phyloP scores from a whole-genome alignment of 257 asterid species.

The Datura wrightii region DNA sequence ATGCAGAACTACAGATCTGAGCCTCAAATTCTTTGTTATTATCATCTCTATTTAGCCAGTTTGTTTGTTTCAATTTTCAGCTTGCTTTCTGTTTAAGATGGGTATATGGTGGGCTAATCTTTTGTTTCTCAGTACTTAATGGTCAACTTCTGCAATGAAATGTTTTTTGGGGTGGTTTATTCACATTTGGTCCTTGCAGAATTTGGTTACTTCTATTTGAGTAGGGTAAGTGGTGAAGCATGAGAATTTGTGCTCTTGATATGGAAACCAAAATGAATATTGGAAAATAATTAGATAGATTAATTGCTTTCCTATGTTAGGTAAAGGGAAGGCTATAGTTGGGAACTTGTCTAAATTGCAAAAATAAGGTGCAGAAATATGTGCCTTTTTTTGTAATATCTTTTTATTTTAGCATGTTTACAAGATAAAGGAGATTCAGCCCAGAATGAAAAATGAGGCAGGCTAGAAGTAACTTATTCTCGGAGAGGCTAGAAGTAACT shows the following conservation, averaged over 20 bases:
- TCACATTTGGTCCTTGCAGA: background rate
- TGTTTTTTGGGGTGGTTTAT: background rate
- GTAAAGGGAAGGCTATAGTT: background rate
- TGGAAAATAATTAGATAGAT: background rate
- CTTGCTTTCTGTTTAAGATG: background rate
- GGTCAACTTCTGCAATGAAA: background rate
- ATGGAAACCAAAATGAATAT: background rate
- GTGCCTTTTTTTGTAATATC: background rate
- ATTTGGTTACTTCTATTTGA: background rate
- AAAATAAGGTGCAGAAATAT: background rate
- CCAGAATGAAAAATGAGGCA: background rate
- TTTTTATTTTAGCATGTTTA: no score
- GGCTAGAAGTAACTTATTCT: background rate
- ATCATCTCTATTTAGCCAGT: background rate
- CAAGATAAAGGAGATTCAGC: background rate
- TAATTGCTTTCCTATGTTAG: background rate
- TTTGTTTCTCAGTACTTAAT: background rate
- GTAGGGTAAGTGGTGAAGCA: background rate
- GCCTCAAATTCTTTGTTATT: conserved; percentile 4
- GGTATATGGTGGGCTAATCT: background rate
- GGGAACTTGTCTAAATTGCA: background rate
- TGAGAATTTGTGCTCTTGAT: background rate
- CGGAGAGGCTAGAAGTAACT: background rate
- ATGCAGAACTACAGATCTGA: background rate
- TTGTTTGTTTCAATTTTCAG: background rate